Evolutionary conservation across 2,329 filamentous ascomycete species (phyloP).

Genomic region (Pestalotiopsis fici): DNA sequence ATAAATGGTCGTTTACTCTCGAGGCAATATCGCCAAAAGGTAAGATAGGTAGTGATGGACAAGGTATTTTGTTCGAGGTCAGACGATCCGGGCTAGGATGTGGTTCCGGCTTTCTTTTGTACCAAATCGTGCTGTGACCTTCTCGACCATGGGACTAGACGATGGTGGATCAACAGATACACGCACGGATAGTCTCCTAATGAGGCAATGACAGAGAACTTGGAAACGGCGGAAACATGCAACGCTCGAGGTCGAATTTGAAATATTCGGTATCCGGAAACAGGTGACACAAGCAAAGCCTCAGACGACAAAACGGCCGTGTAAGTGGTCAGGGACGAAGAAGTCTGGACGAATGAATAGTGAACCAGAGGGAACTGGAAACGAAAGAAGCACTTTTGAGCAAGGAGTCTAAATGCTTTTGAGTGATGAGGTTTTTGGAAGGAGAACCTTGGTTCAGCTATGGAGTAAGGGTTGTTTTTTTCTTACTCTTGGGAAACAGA

Average conservation of each 20-base stretch:
- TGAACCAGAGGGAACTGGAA: conserved; percentile 19
- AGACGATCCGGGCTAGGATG: background rate
- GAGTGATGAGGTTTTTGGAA: conserved; percentile 29
- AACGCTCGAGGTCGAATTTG: conserved; percentile 13
- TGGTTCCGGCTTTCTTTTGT: conserved; percentile 12
- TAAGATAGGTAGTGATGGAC: background rate
- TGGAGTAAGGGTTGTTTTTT: conserved; percentile 32
- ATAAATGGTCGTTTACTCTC: background rate
- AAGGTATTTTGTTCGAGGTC: background rate
- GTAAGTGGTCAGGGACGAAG: conserved; percentile 9
- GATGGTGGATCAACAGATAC: conserved; percentile 21
- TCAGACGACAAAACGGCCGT: conserved; percentile 22
- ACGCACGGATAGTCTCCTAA: conserved; percentile 38
- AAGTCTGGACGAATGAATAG: conserved; percentile 13
- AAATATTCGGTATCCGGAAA: conserved; percentile 12
- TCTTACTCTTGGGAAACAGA: conserved; percentile 15
- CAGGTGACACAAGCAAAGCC: conserved; percentile 30
- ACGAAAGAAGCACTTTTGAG: conserved; percentile 19
- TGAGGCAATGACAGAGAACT: conserved; percentile 39
- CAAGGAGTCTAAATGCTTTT: conserved; percentile 31
- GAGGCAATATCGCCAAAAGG: background rate
- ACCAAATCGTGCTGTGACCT: conserved; percentile 13
- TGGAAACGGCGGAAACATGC: conserved; percentile 18
- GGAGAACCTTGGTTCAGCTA: conserved; percentile 27
- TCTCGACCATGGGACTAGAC: conserved; percentile 10